phyloP scores from a whole-genome alignment of 2,329 filamentous ascomycete species.

The Microdochium nivale region DNA sequence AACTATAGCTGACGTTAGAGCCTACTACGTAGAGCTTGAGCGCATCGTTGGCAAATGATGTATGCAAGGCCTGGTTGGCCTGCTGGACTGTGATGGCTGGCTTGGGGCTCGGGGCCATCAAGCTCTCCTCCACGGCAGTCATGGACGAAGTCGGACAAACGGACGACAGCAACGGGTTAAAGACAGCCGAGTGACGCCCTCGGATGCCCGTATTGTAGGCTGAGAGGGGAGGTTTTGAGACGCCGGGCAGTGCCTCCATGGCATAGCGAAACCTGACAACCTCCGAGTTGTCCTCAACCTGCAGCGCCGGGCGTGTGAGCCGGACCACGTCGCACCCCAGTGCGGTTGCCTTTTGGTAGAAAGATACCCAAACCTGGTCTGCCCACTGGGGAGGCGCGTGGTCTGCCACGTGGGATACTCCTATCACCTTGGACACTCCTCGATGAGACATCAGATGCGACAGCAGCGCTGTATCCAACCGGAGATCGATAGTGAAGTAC shows the following conservation, averaged over 20 bases:
- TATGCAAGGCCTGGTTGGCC: conserved; percentile 56
- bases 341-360: conserved; percentile 48
- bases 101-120: conserved; percentile 15
- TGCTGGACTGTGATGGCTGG: conserved; percentile 50
- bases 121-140: conserved; percentile 8
- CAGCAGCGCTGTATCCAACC: conserved; percentile 42
- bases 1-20: conserved; percentile 61
- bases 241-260: conserved; percentile 30
- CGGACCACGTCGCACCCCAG: conserved; percentile 55
- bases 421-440: conserved; percentile 54
- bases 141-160: conserved; percentile 39
- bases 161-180: conserved; percentile 56
- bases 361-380: conserved; percentile 41
- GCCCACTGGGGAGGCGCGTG: conserved; percentile 43
- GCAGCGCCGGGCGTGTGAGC: conserved; percentile 47
- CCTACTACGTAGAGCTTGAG: conserved; percentile 69
- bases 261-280: conserved; percentile 45
- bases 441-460: conserved; percentile 38
- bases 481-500: conserved; percentile 53
- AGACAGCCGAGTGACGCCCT: conserved; percentile 56
- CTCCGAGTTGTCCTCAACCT: conserved; percentile 54
- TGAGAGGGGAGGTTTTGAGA: conserved; percentile 38
- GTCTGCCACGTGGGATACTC: conserved; percentile 35
- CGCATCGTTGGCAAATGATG: conserved; percentile 57
- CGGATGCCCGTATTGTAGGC: conserved; percentile 56